Evolutionary conservation across 2,329 filamentous ascomycete genomes (phyloP), one percentile per base, ranked within the genome.

Genomic region (Alternaria arbusti): DNA sequence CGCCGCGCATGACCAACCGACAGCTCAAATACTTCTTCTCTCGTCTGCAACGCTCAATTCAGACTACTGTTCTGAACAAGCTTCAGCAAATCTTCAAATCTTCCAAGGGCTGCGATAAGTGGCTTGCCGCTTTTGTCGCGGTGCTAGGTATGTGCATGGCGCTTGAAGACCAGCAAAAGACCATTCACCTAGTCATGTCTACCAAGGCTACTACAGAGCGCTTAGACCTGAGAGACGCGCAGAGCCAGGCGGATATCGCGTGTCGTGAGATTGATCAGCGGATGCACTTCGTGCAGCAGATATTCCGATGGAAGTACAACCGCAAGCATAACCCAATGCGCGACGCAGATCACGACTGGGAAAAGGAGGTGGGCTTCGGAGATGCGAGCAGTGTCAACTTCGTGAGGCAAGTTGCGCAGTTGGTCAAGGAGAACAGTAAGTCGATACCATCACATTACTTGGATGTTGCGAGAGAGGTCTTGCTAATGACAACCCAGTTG

Each of bases 1-100:
- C 78, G 5, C 82, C 83, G 3, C 80, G 82, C 57, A 81, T 85
- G 68, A 83, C 83, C 12, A 84, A 83, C 57, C 79, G 82, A 13
- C 84, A 85, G 64, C 77, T 85, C 15, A 85, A 85, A 65, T 84
- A 83, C 76, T 83, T 84, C 75, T 85, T 84, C 74, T 74, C 74
- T 13, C 70, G 79, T 22, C 74, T 85, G 15, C 83, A 84, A 57
- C 76, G 77, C 28, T 69, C 75, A 15, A 81, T 82, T 52, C 81
- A 83, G 68, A 71, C 76, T 20, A 75, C 77, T 8, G 78, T 84
- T 10, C 77, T 85, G 54, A 83, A 83, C 63, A 82, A 82, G 64
- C 76, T 84, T 15, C 83, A 85, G 64, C 79, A 83, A 26, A 82
- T 83, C 22, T 80, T 84, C 54, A 82, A 82, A 64, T 79, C 77